Base-by-base conservation (phyloP, 371 early-diverging fungal genomes). In the Mucor sp. region DNA sequence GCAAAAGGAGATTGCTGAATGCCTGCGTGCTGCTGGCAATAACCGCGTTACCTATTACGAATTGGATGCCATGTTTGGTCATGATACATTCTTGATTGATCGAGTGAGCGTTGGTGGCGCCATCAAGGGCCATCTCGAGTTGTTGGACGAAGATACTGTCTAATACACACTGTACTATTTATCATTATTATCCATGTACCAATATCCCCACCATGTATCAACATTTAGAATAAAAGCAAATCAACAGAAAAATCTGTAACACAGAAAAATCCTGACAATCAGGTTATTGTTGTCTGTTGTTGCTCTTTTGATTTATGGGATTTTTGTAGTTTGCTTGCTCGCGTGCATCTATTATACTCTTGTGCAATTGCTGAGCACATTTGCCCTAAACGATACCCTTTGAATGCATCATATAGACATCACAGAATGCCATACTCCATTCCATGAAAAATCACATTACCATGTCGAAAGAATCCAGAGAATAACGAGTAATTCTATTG, bases 21-120 rank as follows among this genome's bases (percentile, higher is more conserved):
- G 91, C 68, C 78, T 98, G 61, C 87, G 90, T 47, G 83, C 81
- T 17, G 86, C 86, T 0, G 97, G 97, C 21, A 98, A 98, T 80
- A 83, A 86, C 56, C 74, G 80, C 23, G 97, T 98, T 15, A 96
- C 98, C 2, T 96, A 96, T 74, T 97, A 96, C 70, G 98, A 97
- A 79, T 76, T 97, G n/a, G 98, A 97, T 76, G 90, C 95, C 27
- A 89, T 95, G 86, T 98, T 93, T 79, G 98, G 98, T 7, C 98
- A 98, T 75, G 97, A 98, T 70, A 97, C 98, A 8, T 98, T 97
- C 74, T 85, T 97, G 75, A 93, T 97, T 67, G 97, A 97, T 73
- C 74, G 88, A 30, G 89, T 90, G 59, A 92, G 90, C 66, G 94
- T 97, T 17, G 98, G 97, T 27, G 93, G 93, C 35, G 97, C 98